Evolutionary conservation across 306 rosid species (phyloP).

Genomic region (Casuarina equisetifolia): DNA sequence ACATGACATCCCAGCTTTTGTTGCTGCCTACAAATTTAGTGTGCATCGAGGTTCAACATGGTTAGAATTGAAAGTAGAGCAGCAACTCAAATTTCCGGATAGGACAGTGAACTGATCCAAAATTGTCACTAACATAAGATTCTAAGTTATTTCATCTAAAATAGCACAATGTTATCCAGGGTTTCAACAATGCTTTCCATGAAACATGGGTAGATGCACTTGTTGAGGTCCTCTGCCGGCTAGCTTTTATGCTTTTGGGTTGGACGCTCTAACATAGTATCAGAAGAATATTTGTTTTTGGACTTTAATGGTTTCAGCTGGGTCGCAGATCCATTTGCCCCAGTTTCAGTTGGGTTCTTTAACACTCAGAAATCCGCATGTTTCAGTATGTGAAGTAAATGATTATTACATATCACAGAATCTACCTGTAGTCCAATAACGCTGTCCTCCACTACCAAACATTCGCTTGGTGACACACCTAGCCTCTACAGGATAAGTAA

Average conservation of each 20-base stretch:
- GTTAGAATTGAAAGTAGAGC: constrained; percentile 12
- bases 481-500: constrained; percentile 57
- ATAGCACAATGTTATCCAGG: background rate
- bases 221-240: background rate
- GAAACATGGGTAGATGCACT: background rate
- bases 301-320: background rate
- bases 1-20: constrained; percentile 91
- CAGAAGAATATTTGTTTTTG: background rate
- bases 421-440: constrained; percentile 87
- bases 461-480: constrained; percentile 58
- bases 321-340: background rate
- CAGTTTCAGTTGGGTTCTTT: background rate
- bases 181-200: constrained; percentile 8
- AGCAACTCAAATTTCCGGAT: constrained; percentile 10
- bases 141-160: constrained; percentile 14
- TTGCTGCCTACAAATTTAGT: constrained; percentile 66
- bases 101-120: background rate
- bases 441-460: constrained; percentile 90
- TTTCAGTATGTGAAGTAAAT: constrained; percentile 7
- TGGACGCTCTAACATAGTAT: background rate
- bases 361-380: background rate
- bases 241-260: background rate
- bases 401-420: constrained; percentile 9
- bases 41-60: constrained; percentile 8
- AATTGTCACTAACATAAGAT: background rate